Evolutionary conservation across 805 yeast genomes (phyloP).

Genomic region (Hanseniaspora hatyaiensis): DNA sequence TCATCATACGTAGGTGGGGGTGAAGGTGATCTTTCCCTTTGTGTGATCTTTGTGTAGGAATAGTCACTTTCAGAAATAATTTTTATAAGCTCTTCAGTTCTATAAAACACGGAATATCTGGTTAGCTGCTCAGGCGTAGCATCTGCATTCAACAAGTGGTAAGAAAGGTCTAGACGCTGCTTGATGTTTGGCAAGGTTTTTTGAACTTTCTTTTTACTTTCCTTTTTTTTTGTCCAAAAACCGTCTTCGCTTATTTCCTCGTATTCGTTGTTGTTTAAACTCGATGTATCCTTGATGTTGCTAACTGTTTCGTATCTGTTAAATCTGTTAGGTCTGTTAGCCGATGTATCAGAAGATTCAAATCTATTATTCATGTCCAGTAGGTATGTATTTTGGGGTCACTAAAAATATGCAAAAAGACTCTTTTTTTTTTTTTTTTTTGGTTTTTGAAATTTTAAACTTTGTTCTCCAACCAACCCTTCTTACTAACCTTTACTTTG

Average conservation of each 20-base stretch:
- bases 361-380: no score
- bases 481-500: no score
- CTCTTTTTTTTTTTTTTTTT: no score
- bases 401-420: no score
- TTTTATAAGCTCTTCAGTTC: constrained; percentile 71
- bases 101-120: constrained; percentile 52
- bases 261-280: neutral
- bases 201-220: neutral
- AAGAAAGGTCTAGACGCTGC: constrained; percentile 28
- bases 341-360: no score
- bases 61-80: constrained; percentile 42
- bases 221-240: constrained; percentile 11
- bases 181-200: constrained; percentile 16
- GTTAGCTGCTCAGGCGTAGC: constrained; percentile 70
- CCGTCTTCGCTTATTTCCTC: constrained; percentile 13
- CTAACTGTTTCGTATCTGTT: neutral
- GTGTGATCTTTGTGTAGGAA: constrained; percentile 34
- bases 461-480: no score
- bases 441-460: no score
- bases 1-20: constrained; percentile 88
- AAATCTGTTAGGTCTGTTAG: constrained; percentile 2
- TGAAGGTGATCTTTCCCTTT: constrained; percentile 56
- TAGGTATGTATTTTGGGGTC: no score
- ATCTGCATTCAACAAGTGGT: constrained; percentile 33
- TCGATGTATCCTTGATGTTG: neutral